A percentile compares a stretch with the other conserved stretches of the same genome.
phyloP scores from a whole-genome alignment of 2,329 filamentous ascomycete genomes.

The Colletotrichum destructivum region DNA sequence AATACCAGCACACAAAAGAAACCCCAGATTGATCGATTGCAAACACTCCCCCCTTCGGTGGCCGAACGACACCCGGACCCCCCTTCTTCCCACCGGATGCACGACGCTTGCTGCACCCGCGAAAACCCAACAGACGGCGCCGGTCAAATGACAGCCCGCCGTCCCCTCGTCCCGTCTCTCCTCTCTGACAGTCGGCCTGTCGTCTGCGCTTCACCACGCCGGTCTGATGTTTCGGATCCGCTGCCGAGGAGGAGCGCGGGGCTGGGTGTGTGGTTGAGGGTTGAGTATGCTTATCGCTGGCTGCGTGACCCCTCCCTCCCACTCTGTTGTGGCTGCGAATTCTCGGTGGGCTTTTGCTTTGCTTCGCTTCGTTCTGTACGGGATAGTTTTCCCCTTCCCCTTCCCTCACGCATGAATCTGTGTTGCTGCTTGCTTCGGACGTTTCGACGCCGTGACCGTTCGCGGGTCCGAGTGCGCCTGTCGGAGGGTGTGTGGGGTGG shows the following conservation, averaged over 20 bases:
- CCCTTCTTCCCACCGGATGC: background rate
- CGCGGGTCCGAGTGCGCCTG: background rate
- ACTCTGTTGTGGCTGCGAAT: too few species aligned
- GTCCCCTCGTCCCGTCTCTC: slow-evolving; percentile 30
- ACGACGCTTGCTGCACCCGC: too few species aligned
- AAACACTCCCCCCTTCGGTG: background rate
- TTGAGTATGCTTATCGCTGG: slow-evolving; percentile 28
- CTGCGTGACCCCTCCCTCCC: too few species aligned
- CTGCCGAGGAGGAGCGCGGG: slow-evolving; percentile 20
- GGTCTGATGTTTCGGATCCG: slow-evolving; percentile 38
- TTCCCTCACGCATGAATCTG: slow-evolving; percentile 3
- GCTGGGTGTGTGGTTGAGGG: background rate
- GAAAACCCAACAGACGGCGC: background rate
- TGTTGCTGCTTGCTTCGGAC: slow-evolving; percentile 10
- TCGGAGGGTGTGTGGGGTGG: background rate
- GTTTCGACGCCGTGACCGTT: slow-evolving; percentile 26
- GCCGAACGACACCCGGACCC: slow-evolving; percentile 2
- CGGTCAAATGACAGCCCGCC: slow-evolving; percentile 31
- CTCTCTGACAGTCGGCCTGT: slow-evolving; percentile 25
- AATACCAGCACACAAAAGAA: background rate
- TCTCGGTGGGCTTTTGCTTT: too few species aligned
- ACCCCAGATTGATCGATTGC: background rate
- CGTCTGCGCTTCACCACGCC: slow-evolving; percentile 19
- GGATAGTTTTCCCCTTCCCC: too few species aligned
- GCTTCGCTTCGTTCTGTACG: too few species aligned